These are phyloP conservation scores for Phytophthora pistaciae DNA, from an alignment of 352 stramenopile genomes.

Conservation along the genomic window DNA sequence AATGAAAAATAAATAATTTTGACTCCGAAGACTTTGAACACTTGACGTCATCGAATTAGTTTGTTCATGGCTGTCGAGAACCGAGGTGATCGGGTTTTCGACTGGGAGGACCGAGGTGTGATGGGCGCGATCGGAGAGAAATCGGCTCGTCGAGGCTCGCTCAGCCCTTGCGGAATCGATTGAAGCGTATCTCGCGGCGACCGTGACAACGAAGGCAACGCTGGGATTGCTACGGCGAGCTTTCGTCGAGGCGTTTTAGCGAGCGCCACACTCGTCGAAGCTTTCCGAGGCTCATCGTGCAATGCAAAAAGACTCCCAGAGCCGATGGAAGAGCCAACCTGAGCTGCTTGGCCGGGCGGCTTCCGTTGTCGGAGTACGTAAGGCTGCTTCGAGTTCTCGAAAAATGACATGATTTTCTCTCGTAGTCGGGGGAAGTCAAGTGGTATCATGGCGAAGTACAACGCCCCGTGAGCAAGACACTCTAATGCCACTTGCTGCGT, in stretches of 20 bases:
- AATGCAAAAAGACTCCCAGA: slow-evolving; percentile 48
- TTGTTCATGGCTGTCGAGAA: slow-evolving; percentile 55
- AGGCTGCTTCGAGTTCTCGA: slow-evolving; percentile 61
- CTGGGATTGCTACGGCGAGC: slow-evolving; percentile 29
- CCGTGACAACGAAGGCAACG: slow-evolving; percentile 32
- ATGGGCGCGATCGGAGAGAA: slow-evolving; percentile 36
- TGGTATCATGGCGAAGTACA: slow-evolving; percentile 72
- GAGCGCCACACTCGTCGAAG: slow-evolving; percentile 48
- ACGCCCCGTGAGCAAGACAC: slow-evolving; percentile 54
- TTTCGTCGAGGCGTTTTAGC: slow-evolving; percentile 50
- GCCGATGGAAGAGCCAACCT: slow-evolving; percentile 48
- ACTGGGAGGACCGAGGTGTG: slow-evolving; percentile 56
- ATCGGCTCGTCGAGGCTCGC: slow-evolving; percentile 35
- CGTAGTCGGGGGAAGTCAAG: slow-evolving; percentile 70
- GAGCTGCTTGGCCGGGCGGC: slow-evolving; percentile 20
- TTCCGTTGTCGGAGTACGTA: slow-evolving; percentile 72
- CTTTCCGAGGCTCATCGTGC: slow-evolving; percentile 44
- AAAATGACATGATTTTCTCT: slow-evolving; percentile 58
- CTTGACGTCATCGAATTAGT: slow-evolving; percentile 43
- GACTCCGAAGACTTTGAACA: too few relatives aligned
- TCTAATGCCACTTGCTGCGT: slow-evolving; percentile 45
- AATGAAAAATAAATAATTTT: neutral
- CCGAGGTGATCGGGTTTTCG: slow-evolving; percentile 54
- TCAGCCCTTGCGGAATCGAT: slow-evolving; percentile 20
- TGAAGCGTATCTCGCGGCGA: slow-evolving; percentile 24